phyloP scores from a whole-genome alignment of 805 yeast genomes.

The Saccharomycopsis sp. region DNA sequence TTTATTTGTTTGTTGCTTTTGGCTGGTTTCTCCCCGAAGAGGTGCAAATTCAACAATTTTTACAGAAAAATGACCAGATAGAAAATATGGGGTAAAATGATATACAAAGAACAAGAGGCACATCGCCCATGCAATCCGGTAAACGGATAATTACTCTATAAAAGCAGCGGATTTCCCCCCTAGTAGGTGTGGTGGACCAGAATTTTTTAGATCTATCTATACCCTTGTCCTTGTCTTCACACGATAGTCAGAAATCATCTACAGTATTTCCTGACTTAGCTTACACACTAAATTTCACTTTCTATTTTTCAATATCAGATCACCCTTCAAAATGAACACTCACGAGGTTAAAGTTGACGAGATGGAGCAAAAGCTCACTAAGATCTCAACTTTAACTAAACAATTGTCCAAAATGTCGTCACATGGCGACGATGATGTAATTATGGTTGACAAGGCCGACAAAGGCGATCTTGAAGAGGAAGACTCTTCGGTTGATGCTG shows the following conservation, averaged over 20 bases:
- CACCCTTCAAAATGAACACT: background rate
- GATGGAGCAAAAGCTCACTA: slow-evolving; percentile 18
- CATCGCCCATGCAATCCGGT: background rate
- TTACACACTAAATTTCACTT: no score
- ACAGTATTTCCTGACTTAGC: no score
- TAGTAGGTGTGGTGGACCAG: background rate
- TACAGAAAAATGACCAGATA: background rate
- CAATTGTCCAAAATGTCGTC: slow-evolving; percentile 18
- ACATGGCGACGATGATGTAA: slow-evolving; percentile 8
- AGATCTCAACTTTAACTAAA: slow-evolving; percentile 17
- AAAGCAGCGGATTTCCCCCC: background rate
- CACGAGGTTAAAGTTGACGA: slow-evolving; percentile 12
- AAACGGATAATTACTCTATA: background rate
- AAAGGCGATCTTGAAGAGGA: background rate
- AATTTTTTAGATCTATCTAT: no score
- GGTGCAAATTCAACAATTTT: background rate
- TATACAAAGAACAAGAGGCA: background rate
- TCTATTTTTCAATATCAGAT: no score
- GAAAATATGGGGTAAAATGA: background rate
- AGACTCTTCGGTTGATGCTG: slow-evolving; percentile 9
- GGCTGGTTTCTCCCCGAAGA: background rate
- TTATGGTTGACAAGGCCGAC: slow-evolving; percentile 6
- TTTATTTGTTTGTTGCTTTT: background rate
- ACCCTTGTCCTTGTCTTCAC: no score
- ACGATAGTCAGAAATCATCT: no score